Percentiles rank a stretch among this genome's conserved stretches.
Evolutionary conservation across 2,329 filamentous ascomycete species (phyloP).

Genomic region (Geoglossum cookeanum): DNA sequence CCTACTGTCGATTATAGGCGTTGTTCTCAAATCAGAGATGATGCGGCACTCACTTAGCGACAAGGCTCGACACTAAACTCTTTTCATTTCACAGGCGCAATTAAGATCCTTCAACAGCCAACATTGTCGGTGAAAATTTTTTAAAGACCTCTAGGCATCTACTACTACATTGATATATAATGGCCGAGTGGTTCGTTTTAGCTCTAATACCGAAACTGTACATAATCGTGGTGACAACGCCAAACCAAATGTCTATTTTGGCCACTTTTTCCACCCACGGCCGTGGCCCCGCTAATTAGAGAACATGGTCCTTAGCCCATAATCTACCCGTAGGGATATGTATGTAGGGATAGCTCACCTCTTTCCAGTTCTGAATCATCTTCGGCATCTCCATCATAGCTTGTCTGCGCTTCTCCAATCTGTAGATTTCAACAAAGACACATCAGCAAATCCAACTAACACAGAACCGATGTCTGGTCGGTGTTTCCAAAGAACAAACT

Average conservation of each 20-base stretch:
- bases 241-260: constrained; percentile 25
- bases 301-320: constrained; percentile 18
- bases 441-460: not conserved
- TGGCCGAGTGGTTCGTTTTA: not conserved
- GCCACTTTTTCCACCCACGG: constrained; percentile 57
- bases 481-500: not conserved
- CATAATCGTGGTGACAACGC: not conserved
- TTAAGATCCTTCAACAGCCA: not conserved
- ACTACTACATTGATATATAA: not conserved
- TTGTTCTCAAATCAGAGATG: not conserved
- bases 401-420: constrained; percentile 71
- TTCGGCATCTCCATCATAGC: constrained; percentile 92
- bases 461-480: not conserved
- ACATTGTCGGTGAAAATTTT: not conserved
- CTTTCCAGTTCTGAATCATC: constrained; percentile 83
- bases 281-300: constrained; percentile 43
- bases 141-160: not conserved
- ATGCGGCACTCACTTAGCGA: not conserved
- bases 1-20: not conserved
- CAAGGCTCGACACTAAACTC: not conserved
- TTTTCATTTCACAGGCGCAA: too few relatives aligned
- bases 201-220: not conserved
- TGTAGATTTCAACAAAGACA: constrained; percentile 16
- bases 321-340: not conserved
- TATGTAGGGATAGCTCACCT: constrained; percentile 34